A percentile compares a stretch with the other conserved stretches of the same genome.
Evolutionary conservation across 306 rosid species (phyloP).

Genomic region (Vigna radiata): DNA sequence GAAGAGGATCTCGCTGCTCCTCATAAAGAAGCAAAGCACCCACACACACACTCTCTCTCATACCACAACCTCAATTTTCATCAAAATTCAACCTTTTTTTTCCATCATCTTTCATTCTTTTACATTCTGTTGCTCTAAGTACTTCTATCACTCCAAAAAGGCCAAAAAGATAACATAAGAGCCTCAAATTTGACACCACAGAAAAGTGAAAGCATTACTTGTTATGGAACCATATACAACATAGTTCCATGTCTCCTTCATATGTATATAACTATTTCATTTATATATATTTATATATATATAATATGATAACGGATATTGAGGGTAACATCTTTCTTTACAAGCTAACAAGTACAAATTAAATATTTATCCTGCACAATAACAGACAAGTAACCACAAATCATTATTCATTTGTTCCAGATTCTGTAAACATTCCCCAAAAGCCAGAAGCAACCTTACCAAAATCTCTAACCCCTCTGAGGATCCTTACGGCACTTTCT

Average conservation of each 20-base stretch:
- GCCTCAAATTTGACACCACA: constrained; percentile 16
- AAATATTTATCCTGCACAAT: constrained; percentile 21
- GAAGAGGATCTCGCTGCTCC: neutral
- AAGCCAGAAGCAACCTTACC: constrained; percentile 32
- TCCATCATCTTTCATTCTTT: neutral
- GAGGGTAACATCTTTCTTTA: constrained; percentile 4
- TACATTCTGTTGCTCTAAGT: constrained; percentile 1
- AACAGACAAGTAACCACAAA: constrained; percentile 31
- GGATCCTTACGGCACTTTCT: constrained; percentile 17
- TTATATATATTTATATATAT: neutral
- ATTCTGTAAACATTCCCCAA: constrained; percentile 42
- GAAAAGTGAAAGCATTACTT: constrained; percentile 16
- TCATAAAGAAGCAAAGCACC: constrained; percentile 26
- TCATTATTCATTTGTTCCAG: constrained; percentile 38
- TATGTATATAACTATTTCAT: neutral
- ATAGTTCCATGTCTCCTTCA: neutral
- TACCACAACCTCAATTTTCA: neutral
- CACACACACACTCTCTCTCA: neutral
- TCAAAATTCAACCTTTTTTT: neutral
- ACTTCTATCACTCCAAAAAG: neutral
- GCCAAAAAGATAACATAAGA: constrained; percentile 14
- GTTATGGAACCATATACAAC: neutral
- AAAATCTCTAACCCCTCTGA: constrained; percentile 31
- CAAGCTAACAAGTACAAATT: constrained; percentile 27
- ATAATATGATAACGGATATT: neutral